Base-by-base conservation (phyloP, 2,329 filamentous ascomycete genomes). In the Didymosphaeria variabile region DNA sequence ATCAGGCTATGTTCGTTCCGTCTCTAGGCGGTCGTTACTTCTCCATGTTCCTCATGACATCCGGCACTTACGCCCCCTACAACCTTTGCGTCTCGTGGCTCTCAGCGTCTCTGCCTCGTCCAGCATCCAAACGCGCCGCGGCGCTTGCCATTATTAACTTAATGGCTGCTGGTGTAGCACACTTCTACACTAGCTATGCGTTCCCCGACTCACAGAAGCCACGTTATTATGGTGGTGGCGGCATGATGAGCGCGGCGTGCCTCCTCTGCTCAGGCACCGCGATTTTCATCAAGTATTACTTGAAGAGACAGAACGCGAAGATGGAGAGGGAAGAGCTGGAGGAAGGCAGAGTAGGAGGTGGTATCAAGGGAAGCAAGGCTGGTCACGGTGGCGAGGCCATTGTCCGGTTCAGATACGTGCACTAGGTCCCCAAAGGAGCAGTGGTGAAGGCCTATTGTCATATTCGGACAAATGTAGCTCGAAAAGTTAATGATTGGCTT, bases 41-140 rank as follows among this genome's bases (percentile, higher is more conserved):
- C 63, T 86, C 85, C 64, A 87, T 88, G 80, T 88, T 88, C 65
- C 75, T 89, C 23, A 84, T 88, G 82, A 83, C 85, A 0, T 51
- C 51, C 5, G 55, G 59, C 17, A 50, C 47, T 10, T 59, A 73
- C 2, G 55, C 63, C 13, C 63, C 69, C 17, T 73, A 67, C 62
- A 67, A 67, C 21, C 66, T 72, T 49, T 67, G 70, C 56, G 64
- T 74, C 29, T 61, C 72, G 12, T 77, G 73, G 75, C 57, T 73
- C 1, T 68, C 73, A 0, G 70, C 73, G 51, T 64, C 64, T 5
- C 71, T 76, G 38, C 72, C 74, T 9, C 67, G 74, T 10, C 76
- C 74, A 4, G 61, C 72, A 9, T 70, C 72, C 3, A 78, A 77
- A 57, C 63, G 74, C n/a, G 66, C 66, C 32, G 72, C 68, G 42